Evolutionary conservation across 352 stramenopile genomes (phyloP).

Genomic region (Phytophthora parvispora): DNA sequence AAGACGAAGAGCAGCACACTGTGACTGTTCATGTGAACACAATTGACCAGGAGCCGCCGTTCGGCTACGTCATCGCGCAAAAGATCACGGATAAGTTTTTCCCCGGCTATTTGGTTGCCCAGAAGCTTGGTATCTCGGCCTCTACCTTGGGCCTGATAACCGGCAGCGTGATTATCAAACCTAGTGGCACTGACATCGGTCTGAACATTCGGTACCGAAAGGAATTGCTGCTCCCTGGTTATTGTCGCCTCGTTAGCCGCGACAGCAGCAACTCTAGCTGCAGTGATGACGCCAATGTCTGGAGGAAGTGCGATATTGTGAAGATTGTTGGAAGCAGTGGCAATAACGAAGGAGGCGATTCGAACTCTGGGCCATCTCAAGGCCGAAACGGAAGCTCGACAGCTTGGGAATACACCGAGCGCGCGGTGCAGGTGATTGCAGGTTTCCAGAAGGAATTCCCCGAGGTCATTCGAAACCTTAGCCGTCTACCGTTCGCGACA

Average conservation of each 20-base stretch:
- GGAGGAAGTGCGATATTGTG: conserved; percentile 93
- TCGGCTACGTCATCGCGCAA: conserved; percentile 95
- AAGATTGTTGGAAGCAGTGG: conserved; percentile 92
- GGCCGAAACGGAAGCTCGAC: conserved; percentile 37
- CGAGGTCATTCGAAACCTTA: conserved; percentile 91
- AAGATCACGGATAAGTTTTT: conserved; percentile 93
- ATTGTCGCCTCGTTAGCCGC: conserved; percentile 81
- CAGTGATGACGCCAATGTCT: conserved; percentile 68
- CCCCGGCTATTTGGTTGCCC: conserved; percentile 78
- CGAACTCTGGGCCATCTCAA: conserved; percentile 3
- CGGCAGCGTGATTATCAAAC: conserved; percentile 95
- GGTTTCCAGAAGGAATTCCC: conserved; percentile 96
- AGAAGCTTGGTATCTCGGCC: conserved; percentile 94
- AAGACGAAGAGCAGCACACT: conserved; percentile 69
- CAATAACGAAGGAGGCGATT: conserved; percentile 16
- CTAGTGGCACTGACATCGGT: conserved; percentile 92
- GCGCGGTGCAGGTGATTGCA: conserved; percentile 94
- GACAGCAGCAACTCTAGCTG: conserved; percentile 22
- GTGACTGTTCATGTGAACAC: conserved; percentile 94
- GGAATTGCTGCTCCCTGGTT: conserved; percentile 93
- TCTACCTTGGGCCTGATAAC: conserved; percentile 95
- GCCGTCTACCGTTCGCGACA: conserved; percentile 87
- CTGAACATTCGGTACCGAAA: conserved; percentile 87
- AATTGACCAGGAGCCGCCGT: conserved; percentile 96
- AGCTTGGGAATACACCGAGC: conserved; percentile 98